Base-by-base conservation (phyloP, 2,329 filamentous ascomycete species). In the Diaporthe helianthi region DNA sequence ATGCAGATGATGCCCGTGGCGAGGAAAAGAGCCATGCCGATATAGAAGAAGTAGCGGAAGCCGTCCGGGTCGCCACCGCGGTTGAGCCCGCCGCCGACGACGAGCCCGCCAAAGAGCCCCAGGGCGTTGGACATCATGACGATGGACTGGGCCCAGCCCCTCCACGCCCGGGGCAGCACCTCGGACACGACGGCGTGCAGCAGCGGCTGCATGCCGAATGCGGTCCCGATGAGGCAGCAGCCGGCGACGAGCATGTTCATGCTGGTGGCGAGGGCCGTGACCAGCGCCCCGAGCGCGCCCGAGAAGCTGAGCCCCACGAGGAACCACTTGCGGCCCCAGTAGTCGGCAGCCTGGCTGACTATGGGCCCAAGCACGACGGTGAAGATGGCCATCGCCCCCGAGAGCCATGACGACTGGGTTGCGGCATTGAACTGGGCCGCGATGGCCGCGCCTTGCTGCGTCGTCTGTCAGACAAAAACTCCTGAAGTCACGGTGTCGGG, bases 311-410 rank as follows among this genome's bases (percentile, higher is more conserved):
- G 74, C 24, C 76, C 61, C 31, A 83, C 74, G n/a, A 83, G 76
- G 66, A 82, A 79, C 77, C 76, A 80, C 73, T 77, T 78, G 9
- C 80, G 77, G n/a, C 80, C 80, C 80, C 80, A 82, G 73, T 79
- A 81, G 72, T 83, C 80, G 24, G 80, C 78, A 0, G 79, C 80
- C 69, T 82, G 80, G 15, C 79, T 79, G 13, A 81, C 75, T 13
- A 79, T 77, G 24, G 79, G 80, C 12, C 76, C 73, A 12, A 80
- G 73, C 12, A 81, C 78, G 8, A 76, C 76, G 1, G 80, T 81
- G 24, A 79, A 61, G 69, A 81, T 81, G 52, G 78, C 75, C 66
- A 83, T 78, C 13, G 76, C 68, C 6, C 76, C 74, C 1, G 76
- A 76, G 31, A 82, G 70, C 80, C 80, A 83, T 22, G 77, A 74